Percentiles rank a stretch among this genome's conserved stretches.
phyloP scores from a whole-genome alignment of 2,329 filamentous ascomycete genomes.

The Ambrosiella beaveri region DNA sequence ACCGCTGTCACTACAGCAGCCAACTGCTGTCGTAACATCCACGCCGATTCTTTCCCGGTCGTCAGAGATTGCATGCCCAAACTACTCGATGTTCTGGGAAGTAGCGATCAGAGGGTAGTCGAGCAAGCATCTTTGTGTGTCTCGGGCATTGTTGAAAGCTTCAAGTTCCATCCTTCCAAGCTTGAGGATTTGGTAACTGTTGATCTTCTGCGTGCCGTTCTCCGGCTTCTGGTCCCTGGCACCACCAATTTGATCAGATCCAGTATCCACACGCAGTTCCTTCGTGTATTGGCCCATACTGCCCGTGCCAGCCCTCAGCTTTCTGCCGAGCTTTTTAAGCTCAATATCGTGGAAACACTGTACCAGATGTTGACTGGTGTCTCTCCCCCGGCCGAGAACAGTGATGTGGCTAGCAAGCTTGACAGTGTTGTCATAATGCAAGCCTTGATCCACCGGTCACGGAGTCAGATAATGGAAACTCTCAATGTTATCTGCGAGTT shows the following conservation, averaged over 20 bases:
- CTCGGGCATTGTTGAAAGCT: slow-evolving; percentile 90
- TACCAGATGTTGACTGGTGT: slow-evolving; percentile 96
- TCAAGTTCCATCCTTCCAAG: slow-evolving; percentile 72
- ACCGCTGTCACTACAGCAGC: slow-evolving; percentile 94
- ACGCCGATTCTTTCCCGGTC: slow-evolving; percentile 79
- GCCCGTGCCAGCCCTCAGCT: slow-evolving; percentile 74
- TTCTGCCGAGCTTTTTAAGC: slow-evolving; percentile 80
- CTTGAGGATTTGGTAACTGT: slow-evolving; percentile 84
- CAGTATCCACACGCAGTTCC: slow-evolving; percentile 89
- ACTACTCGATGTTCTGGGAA: slow-evolving; percentile 72
- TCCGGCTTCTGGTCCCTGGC: slow-evolving; percentile 77
- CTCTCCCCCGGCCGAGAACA: slow-evolving; percentile 64
- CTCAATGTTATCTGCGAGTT: slow-evolving; percentile 95
- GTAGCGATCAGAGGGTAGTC: slow-evolving; percentile 89
- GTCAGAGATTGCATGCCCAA: slow-evolving; percentile 95
- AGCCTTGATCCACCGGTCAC: slow-evolving; percentile 82
- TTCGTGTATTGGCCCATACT: slow-evolving; percentile 78
- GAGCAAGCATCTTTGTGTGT: slow-evolving; percentile 94
- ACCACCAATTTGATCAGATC: slow-evolving; percentile 90
- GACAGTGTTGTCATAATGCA: slow-evolving; percentile 99
- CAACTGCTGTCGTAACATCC: slow-evolving; percentile 94
- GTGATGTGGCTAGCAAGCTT: slow-evolving; percentile 68
- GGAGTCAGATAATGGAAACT: slow-evolving; percentile 93
- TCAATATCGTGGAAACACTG: slow-evolving; percentile 92
- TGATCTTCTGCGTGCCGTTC: slow-evolving; percentile 66